Base-by-base conservation (phyloP, 441 rosid genomes). In the Pelargonium myrrhifolium region DNA sequence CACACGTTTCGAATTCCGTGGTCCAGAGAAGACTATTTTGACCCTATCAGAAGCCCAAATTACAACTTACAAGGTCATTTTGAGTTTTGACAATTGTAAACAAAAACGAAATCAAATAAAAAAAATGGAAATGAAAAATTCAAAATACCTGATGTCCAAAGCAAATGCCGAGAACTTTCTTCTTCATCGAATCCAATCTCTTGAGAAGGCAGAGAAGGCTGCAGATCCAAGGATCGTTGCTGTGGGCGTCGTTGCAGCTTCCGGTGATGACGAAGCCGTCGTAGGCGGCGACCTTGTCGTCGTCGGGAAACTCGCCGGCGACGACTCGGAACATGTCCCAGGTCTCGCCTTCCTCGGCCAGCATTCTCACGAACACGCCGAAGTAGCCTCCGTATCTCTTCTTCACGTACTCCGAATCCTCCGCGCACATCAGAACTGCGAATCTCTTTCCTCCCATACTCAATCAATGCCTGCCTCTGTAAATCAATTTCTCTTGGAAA, bases 81-180 rank as follows among this genome's bases (percentile, higher is more conserved):
- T 26, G 3, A 4, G 3, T 26, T 26, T 26, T 26, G 31, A 26
- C 31, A 26, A 26, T 26, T 26, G 31, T 26, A 26, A 42, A 9
- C 47, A 42, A 42, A 12, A 42, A 42, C 47, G 1, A 8, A 42
- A 7, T 12, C n/a, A 43, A 6, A 4, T 37, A 3, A 17, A 24
- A 2, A 0, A 51, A n/a, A n/a, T n/a, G n/a, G n/a, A n/a, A n/a
- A n/a, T n/a, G n/a, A n/a, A n/a, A n/a, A n/a, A n/a, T n/a, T n/a
- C n/a, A n/a, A n/a, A 60, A 21, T 79, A 87, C 94, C 94, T 88
- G 94, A 72, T 85, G 89, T 10, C 94, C 94, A 62, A 88, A 88
- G 80, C 90, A 88, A 68, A 88, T 76, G 6, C 90, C 93, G 0
- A 88, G 86, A 68, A 86, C 77, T 62, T 77, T 84, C 51, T 81